Evolutionary conservation across 208 protist species (phyloP), one percentile per base, ranked within the genome.

Genomic region (Trypanosoma theileri): DNA sequence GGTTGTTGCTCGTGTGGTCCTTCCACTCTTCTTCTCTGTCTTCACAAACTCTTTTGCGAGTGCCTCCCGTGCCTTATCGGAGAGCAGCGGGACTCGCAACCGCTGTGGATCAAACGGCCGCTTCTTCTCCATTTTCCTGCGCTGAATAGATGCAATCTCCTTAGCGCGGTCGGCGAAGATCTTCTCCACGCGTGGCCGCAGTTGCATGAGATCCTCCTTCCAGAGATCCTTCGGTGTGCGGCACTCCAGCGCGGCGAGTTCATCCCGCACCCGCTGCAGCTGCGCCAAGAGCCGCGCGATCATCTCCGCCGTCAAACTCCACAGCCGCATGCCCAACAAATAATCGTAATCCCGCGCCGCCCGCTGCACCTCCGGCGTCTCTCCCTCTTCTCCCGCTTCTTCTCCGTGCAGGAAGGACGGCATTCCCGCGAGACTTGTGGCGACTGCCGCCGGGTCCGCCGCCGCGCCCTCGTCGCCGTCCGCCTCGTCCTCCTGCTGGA

Each of bases 281-380:
- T 99, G 86, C 48, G 81, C 80, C 70, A 93, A 75, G 46, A 99
- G 86, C 60, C 93, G 72, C 35, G 94, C 79, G 21, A 99, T 97
- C 80, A 96, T 94, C 84, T 99, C 98, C 45, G 84, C 48, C 28
- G 98, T 99, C 22, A 99, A 82, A 58, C 61, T 95, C 97, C 95
- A 99, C 46, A 99, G 71, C 65, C 96, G 91, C 97, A 99, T 99
- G 45, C 82, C 86, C 3, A 99, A 89, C 17, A 99, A 89, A 84
- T 99, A 99, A 82, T 99, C 95, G 82, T 99, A 99, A 59, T 93
- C 97, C 14, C 81, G 78, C 35, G 79, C 77, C 8, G 83, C 89
- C 11, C 79, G 77, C 45, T 75, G 68, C 62, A 89, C 59, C 79
- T 95, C 86, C 11, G 87, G 83, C 17, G 72, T 59, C 9, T 88